phyloP scores from a whole-genome alignment of 169 alveolate species.

The Condylostoma magnum region DNA sequence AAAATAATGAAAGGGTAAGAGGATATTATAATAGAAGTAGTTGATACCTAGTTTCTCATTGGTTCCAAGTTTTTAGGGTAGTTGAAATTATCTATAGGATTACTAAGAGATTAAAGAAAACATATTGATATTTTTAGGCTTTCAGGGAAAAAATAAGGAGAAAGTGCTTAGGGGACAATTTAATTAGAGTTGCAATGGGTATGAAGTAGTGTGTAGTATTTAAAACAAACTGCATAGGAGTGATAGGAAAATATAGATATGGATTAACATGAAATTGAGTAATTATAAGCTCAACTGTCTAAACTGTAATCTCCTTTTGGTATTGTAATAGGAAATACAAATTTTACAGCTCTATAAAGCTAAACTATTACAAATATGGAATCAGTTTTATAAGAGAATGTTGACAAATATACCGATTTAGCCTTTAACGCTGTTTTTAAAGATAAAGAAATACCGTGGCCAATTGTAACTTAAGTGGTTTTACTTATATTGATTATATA shows the following conservation, averaged over 20 bases:
- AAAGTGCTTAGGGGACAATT: constrained; percentile 41
- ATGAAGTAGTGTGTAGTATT: constrained; percentile 33
- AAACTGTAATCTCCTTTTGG: constrained; percentile 25
- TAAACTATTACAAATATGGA: too few species aligned
- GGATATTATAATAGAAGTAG: constrained; percentile 18
- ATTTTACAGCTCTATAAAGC: too few species aligned
- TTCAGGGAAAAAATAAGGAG: constrained; percentile 12
- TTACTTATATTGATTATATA: too few species aligned
- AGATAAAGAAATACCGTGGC: too few species aligned
- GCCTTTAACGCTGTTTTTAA: too few species aligned
- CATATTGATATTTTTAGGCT: constrained; percentile 42
- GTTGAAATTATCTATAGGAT: constrained; percentile 7
- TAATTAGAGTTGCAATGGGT: constrained; percentile 50
- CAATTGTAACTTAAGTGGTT: too few species aligned
- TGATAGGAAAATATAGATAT: neutral
- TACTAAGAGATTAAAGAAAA: constrained; percentile 38
- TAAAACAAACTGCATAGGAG: neutral
- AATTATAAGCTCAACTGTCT: neutral
- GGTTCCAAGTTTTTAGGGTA: constrained; percentile 48
- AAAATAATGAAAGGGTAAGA: neutral
- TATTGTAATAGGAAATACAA: neutral
- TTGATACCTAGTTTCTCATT: constrained; percentile 3
- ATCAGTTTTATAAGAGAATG: too few species aligned
- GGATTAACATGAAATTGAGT: neutral
- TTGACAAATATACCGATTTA: too few species aligned